phyloP scores from a whole-genome alignment of 73 alveolate genomes.

The Stentor coeruleus region DNA sequence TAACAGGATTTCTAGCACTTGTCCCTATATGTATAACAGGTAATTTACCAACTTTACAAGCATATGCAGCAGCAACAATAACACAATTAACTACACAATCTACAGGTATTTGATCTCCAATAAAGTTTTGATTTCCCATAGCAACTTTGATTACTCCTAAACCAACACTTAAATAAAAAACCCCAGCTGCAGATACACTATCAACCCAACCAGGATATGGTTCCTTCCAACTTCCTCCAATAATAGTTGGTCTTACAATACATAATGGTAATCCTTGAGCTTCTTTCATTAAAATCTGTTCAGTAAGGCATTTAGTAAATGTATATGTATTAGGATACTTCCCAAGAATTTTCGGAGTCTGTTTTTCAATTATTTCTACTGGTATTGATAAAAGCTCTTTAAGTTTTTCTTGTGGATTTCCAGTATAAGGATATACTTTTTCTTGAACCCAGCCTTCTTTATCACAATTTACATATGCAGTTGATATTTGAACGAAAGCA shows the following conservation, averaged over 20 bases:
- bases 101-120: constrained; percentile 86
- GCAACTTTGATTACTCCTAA: constrained; percentile 70
- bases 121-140: constrained; percentile 49
- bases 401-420: constrained; percentile 36
- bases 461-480: constrained; percentile 64
- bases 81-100: constrained; percentile 72
- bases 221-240: constrained; percentile 69
- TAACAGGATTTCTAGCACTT: constrained; percentile 64
- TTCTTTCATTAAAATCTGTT: constrained; percentile 51
- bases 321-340: constrained; percentile 85
- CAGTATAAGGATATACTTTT: constrained; percentile 60
- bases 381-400: constrained; percentile 44
- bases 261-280: constrained; percentile 59
- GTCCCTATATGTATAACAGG: constrained; percentile 56
- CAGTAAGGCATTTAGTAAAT: constrained; percentile 78
- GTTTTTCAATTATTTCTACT: constrained; percentile 46
- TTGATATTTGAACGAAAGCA: constrained; percentile 63
- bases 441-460: constrained; percentile 78
- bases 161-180: constrained; percentile 61
- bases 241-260: constrained; percentile 78
- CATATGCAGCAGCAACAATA: constrained; percentile 33
- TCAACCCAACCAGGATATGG: constrained; percentile 95
- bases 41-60: neutral
- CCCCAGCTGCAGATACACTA: constrained; percentile 74
- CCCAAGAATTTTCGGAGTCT: constrained; percentile 52